Base-by-base conservation (phyloP, 179 eudicot genomes). In the Vitellaria paradoxa region DNA sequence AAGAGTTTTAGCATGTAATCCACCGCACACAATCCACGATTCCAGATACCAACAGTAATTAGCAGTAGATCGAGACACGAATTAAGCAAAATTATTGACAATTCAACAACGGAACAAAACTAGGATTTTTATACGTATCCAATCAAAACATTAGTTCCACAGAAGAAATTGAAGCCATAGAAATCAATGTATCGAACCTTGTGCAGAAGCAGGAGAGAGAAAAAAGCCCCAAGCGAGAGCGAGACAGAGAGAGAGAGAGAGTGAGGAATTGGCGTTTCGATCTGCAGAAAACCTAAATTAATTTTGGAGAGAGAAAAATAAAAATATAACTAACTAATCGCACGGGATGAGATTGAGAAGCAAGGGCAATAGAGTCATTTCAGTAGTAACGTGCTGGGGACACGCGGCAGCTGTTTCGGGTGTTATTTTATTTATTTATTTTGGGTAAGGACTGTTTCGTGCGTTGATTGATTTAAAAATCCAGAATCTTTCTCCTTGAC, bases 321-420 rank as follows among this genome's bases (percentile, higher is more conserved):
- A 30, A 30, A 30, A 30, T 30, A 77, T 50, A 76, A 86, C 77
- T 65, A 78, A 79, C 75, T 72, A 37, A 72, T n/a, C 65, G 81
- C 65, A 81, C 79, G 79, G 77, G 83, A 81, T 79, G 71, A 47
- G 82, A 81, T 77, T 80, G 77, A 80, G 55, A 73, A 84, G 37
- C 37, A 79, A 73, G 91, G 91, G 86, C 37, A 85, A 23, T 24
- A 26, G 49, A 3, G 87, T 83, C 74, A 88, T 40, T 79, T 56
- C 4, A 71, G 18, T 0, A 6, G 7, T 0, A 0, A 30, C 1
- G 37, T 30, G 10, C 40, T 5, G 9, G 55, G 55, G 72, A 77
- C 89, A 86, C 81, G 86, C 84, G 90, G 65, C 77, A 20, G 52
- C 13, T 21, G 12, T 0, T 30, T 30, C 37, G 37, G 1, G 37